Conservation (phyloP, 2,329 filamentous ascomycete species). For the Myriosclerotinia scirpicola region DNA sequence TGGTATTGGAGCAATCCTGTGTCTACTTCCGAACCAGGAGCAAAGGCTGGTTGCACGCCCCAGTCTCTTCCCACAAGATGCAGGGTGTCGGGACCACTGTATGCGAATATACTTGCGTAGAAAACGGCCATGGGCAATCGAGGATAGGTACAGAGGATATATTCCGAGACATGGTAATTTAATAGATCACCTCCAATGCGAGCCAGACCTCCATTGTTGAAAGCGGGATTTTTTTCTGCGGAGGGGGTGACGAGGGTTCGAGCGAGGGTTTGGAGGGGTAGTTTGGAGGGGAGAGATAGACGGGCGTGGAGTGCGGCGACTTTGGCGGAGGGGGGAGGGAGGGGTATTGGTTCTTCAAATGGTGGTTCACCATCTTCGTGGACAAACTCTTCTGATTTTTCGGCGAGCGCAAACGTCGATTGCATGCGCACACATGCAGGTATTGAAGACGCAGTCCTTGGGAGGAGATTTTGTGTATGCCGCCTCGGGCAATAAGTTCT, state of each 20-base stretch:
- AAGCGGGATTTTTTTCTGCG: slow-evolving; percentile 73
- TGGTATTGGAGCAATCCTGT: slow-evolving; percentile 84
- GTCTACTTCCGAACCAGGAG: slow-evolving; percentile 88
- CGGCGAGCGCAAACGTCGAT: slow-evolving; percentile 25
- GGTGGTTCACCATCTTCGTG: slow-evolving; percentile 33
- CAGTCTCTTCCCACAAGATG: slow-evolving; percentile 75
- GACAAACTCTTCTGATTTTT: slow-evolving; percentile 30
- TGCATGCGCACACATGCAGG: slow-evolving; percentile 40
- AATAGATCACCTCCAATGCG: slow-evolving; percentile 80
- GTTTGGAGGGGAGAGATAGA: slow-evolving; percentile 74
- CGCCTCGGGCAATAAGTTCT: slow-evolving; percentile 46
- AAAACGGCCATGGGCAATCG: slow-evolving; percentile 86
- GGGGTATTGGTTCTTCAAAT: slow-evolving; percentile 1
- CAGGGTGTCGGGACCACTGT: slow-evolving; percentile 73
- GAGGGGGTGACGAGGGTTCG: slow-evolving; percentile 82
- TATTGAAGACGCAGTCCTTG: slow-evolving; percentile 44
- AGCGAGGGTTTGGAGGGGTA: slow-evolving; percentile 83
- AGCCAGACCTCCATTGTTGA: slow-evolving; percentile 86
- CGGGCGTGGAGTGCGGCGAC: slow-evolving; percentile 90
- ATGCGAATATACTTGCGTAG: slow-evolving; percentile 82
- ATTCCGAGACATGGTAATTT: slow-evolving; percentile 85
- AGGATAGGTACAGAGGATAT: slow-evolving; percentile 84
- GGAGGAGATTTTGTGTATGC: slow-evolving; percentile 59
- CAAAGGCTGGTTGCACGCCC: slow-evolving; percentile 87
- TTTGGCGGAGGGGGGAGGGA: slow-evolving; percentile 66